Percentiles rank a stretch among this genome's conserved stretches.
phyloP scores from a whole-genome alignment of 371 early-diverging fungal species.

The Mucor mucedo region DNA sequence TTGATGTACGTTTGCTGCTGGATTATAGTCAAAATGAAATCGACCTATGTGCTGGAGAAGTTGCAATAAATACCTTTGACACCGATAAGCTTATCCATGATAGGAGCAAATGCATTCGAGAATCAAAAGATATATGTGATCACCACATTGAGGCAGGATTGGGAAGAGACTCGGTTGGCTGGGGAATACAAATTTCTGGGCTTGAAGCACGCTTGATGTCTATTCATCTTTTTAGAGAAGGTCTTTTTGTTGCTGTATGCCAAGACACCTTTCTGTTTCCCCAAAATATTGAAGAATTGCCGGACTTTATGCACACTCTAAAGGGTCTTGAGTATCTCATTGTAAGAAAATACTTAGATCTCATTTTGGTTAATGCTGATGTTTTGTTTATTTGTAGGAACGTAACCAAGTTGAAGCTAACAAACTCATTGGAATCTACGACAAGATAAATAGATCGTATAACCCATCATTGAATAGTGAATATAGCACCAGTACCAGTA shows the following conservation, averaged over 20 bases:
- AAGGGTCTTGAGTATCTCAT: slow-evolving; percentile 14
- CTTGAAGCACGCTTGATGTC: slow-evolving; percentile 10
- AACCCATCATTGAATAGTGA: slow-evolving; percentile 13
- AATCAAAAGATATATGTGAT: too few relatives aligned
- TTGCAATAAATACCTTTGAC: too few relatives aligned
- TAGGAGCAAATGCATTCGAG: too few relatives aligned
- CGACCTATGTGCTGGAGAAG: neutral
- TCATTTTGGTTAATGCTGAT: slow-evolving; percentile 13
- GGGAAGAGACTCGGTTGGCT: too few relatives aligned
- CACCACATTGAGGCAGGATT: too few relatives aligned
- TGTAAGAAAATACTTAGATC: slow-evolving; percentile 13
- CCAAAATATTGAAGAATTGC: slow-evolving; percentile 15
- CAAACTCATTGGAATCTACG: slow-evolving; percentile 8
- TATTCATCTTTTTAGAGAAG: slow-evolving; percentile 11
- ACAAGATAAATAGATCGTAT: slow-evolving; percentile 13
- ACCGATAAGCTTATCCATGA: too few relatives aligned
- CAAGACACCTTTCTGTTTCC: slow-evolving; percentile 7
- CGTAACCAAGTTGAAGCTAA: slow-evolving; percentile 7
- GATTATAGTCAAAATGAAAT: too few relatives aligned
- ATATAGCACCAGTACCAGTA: too few relatives aligned
- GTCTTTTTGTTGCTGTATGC: slow-evolving; percentile 11
- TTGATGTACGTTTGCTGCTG: too few relatives aligned
- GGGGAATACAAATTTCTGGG: neutral
- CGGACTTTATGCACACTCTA: slow-evolving; percentile 9
- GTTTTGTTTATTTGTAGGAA: slow-evolving; percentile 17